A percentile compares a stretch with the other conserved stretches of the same genome.
Conservation (phyloP, 2,329 filamentous ascomycete genomes). For the Colletotrichum sublineola region DNA sequence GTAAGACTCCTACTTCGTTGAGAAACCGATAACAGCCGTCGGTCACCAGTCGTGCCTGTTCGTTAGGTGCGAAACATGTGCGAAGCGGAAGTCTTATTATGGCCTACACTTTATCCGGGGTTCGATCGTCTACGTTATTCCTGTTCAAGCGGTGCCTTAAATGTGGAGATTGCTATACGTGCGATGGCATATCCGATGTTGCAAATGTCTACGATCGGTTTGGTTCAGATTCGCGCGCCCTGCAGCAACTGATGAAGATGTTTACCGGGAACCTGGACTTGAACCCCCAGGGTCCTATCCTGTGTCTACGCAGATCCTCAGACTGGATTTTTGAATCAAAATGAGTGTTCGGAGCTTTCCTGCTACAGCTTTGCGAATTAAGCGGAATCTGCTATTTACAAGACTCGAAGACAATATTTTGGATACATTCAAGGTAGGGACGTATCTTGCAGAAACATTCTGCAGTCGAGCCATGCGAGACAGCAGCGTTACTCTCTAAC, state of each 20-base stretch:
- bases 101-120: not conserved
- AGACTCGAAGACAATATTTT: too few species aligned
- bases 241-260: not conserved
- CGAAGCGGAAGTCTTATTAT: too few species aligned
- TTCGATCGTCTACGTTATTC: slow-evolving; percentile 1
- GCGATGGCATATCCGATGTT: not conserved
- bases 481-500: not conserved
- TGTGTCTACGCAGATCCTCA: too few species aligned
- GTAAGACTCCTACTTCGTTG: not conserved
- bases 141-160: not conserved
- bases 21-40: not conserved
- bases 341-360: not conserved
- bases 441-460: not conserved
- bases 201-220: not conserved
- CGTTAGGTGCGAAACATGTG: not conserved
- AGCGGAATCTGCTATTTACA: too few species aligned
- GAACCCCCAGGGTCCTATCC: too few species aligned
- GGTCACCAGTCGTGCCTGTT: not conserved
- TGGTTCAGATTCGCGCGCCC: too few species aligned
- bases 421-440: not conserved
- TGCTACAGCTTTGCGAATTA: not conserved
- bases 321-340: not conserved
- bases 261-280: too few species aligned
- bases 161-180: slow-evolving; percentile 11
- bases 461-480: not conserved